Conservation (phyloP, 2,329 filamentous ascomycete genomes). For the Chalaropsis ovoidea region DNA sequence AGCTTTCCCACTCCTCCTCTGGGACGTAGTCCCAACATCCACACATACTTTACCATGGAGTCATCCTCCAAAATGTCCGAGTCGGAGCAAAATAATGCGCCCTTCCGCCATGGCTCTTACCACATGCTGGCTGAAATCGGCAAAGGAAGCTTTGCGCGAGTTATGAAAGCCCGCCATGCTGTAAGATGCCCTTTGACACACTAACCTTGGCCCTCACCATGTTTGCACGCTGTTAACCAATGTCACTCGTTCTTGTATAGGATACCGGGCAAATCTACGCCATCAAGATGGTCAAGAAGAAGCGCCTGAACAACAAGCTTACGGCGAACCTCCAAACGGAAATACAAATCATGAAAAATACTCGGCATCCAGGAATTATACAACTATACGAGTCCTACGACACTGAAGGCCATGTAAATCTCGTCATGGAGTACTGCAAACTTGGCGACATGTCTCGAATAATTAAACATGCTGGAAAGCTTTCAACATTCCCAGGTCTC, state of each 20-base stretch:
- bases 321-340: constrained; percentile 93
- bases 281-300: constrained; percentile 90
- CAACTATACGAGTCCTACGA: constrained; percentile 91
- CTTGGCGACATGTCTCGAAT: constrained; percentile 89
- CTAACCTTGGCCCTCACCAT: background rate
- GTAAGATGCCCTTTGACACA: constrained; percentile 12
- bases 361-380: constrained; percentile 94
- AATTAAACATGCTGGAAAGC: constrained; percentile 83
- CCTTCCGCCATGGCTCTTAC: constrained; percentile 22
- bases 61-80: constrained; percentile 25
- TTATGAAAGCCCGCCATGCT: constrained; percentile 24
- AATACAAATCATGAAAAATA: constrained; percentile 85
- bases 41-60: constrained; percentile 19
- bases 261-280: constrained; percentile 37
- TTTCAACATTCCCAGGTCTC: constrained; percentile 69
- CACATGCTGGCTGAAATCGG: constrained; percentile 23
- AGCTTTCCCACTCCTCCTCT: background rate
- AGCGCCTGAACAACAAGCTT: constrained; percentile 86
- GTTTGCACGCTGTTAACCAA: background rate
- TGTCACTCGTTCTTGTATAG: constrained; percentile 1
- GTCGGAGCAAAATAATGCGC: constrained; percentile 20
- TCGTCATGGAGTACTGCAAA: constrained; percentile 98
- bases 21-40: constrained; percentile 17
- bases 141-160: constrained; percentile 25
- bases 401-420: constrained; percentile 76